phyloP scores from a whole-genome alignment of 2,329 filamentous ascomycete genomes.

The Phaeomoniella chlamydospora region DNA sequence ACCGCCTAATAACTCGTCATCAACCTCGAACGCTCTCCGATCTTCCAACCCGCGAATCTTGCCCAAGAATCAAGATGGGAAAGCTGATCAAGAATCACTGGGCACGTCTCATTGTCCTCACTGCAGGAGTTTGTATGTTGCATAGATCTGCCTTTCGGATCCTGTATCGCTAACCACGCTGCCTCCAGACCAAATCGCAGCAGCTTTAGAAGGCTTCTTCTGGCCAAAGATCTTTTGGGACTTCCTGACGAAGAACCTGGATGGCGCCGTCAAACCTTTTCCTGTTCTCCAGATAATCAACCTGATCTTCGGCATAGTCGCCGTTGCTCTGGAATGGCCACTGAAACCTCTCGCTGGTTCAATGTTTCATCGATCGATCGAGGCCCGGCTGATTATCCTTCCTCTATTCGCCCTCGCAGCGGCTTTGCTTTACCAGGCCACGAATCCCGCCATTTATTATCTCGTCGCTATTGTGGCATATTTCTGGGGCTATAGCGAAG shows the following conservation, averaged over 20 bases:
- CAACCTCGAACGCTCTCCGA: background rate
- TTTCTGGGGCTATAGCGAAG: constrained; percentile 95
- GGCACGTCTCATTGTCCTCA: constrained; percentile 85
- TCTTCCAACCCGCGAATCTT: too few relatives aligned
- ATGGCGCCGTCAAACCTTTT: constrained; percentile 72
- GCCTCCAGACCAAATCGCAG: constrained; percentile 66
- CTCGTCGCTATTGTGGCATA: constrained; percentile 73
- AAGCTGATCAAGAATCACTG: constrained; percentile 99
- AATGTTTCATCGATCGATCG: constrained; percentile 71
- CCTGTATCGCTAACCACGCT: constrained; percentile 5
- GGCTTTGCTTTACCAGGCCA: constrained; percentile 76
- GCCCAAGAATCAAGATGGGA: constrained; percentile 59
- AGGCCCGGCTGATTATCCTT: constrained; percentile 67
- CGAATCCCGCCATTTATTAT: constrained; percentile 87
- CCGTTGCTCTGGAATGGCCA: constrained; percentile 86
- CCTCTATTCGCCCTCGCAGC: constrained; percentile 64
- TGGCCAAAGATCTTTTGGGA: constrained; percentile 99
- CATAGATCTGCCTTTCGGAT: constrained; percentile 1
- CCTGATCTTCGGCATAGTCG: constrained; percentile 61
- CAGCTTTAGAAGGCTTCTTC: constrained; percentile 78
- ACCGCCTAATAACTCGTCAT: background rate
- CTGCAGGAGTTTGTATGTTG: constrained; percentile 58
- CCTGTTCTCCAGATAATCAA: constrained; percentile 85
- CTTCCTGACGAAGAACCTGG: constrained; percentile 80
- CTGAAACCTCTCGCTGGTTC: constrained; percentile 63